Evolutionary conservation across 75 land plant genomes (phyloP).

Genomic region (Cryptomeria japonica): DNA sequence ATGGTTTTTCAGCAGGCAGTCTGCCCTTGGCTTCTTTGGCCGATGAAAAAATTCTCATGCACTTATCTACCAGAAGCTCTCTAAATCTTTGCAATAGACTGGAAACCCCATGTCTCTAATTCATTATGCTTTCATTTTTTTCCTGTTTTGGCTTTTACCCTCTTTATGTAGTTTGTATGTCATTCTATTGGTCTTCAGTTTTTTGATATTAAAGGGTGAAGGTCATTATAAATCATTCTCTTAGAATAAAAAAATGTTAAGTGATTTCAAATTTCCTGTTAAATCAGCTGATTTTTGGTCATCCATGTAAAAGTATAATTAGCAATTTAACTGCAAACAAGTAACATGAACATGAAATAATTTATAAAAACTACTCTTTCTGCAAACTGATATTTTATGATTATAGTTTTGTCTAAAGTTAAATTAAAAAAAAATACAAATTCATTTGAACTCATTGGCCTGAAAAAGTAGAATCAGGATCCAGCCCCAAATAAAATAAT

Average conservation of each 20-base stretch:
- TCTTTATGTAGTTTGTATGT: no score
- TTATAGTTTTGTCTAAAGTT: not conserved
- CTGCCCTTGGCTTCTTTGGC: no score
- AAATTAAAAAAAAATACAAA: not conserved
- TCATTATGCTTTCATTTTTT: no score
- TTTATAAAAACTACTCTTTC: not conserved
- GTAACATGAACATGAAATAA: not conserved
- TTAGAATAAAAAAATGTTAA: not conserved
- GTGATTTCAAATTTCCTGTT: not conserved
- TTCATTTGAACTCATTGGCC: not conserved
- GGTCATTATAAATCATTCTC: no score
- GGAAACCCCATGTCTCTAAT: no score
- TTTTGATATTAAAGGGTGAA: no score
- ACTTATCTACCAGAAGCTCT: no score
- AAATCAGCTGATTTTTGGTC: not conserved
- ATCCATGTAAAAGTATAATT: not conserved
- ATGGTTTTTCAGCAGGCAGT: no score
- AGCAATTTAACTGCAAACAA: not conserved
- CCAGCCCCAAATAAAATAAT: not conserved
- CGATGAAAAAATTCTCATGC: no score
- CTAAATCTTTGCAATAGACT: no score
- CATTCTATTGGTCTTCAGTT: no score
- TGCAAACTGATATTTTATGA: not conserved
- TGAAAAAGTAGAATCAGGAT: not conserved
- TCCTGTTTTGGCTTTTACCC: no score